Base-by-base conservation (phyloP, 495 filamentous ascomycete genomes). In the Penicillium verhagenii region DNA sequence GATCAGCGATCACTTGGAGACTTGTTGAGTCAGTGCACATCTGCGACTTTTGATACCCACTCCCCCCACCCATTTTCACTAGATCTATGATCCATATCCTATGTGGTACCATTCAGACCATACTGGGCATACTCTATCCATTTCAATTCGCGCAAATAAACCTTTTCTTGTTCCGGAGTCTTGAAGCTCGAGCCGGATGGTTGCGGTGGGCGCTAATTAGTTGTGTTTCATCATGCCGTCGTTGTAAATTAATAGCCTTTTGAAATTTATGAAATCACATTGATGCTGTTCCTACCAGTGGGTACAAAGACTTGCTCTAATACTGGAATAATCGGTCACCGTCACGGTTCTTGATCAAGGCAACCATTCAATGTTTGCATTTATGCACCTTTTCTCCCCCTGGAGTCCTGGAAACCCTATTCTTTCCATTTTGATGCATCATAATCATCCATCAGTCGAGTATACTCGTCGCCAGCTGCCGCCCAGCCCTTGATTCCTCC, bases 401-500 rank as follows among this genome's bases (percentile, higher is more conserved):
- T n/a, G 33, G 16, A 16, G 33, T 4, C 1, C 10, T 3, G 0
- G 6, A 13, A 33, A 4, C 14, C 6, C 14, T 35, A 35, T 4
- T 35, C 33, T 14, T n/a, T 35, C 43, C 84, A 86, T 3, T 70
- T 71, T 24, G 58, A 52, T 7, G 61, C 72, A 45, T 86, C 79
- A 69, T 83, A 88, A 31, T 70, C 86, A 47, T 82, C 77, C 73
- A 88, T 83, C 65, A 72, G 68, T 43, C 67, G 56, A 1, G 78
- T 72, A 67, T 79, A 84, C 55, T 84, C 79, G 1, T 58, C 61
- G 1, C 86, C 87, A 6, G 73, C 79, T 1, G 52, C 67, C 18
- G 68, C 86, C 86, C 86, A 90, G 1, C 84, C 86, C 42, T 78
- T 81, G 56, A 90, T 82, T 0, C 87, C 87, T 0, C 74, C 86